Conservation (phyloP, 140 eudicot genomes). For the Flaveria floridana region DNA sequence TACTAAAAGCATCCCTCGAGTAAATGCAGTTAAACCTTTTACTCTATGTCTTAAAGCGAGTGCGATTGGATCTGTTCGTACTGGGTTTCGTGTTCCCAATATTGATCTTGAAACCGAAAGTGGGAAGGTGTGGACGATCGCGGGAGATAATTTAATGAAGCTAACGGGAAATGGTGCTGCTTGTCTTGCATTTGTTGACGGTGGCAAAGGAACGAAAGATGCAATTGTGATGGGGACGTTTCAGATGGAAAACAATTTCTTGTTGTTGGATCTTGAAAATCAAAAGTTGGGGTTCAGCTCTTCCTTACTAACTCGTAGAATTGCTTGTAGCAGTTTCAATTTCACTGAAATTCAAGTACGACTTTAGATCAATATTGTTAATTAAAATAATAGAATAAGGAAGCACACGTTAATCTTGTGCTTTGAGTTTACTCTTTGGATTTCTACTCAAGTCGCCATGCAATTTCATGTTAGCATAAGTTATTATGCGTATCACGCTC, state of each 20-base stretch:
- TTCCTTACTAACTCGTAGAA: not conserved
- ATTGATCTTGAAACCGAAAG: slow-evolving; percentile 39
- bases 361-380: too few relatives aligned
- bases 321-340: not conserved
- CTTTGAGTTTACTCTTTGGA: not conserved
- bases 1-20: slow-evolving; percentile 33
- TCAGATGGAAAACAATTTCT: slow-evolving; percentile 37
- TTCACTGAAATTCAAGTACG: not conserved
- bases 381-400: too few relatives aligned
- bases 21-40: slow-evolving; percentile 39
- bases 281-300: not conserved
- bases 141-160: slow-evolving; percentile 41
- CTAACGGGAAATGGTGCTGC: slow-evolving; percentile 29
- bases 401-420: not conserved
- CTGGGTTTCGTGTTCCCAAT: slow-evolving; percentile 35
- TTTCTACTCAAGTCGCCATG: not conserved
- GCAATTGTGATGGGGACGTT: slow-evolving; percentile 43
- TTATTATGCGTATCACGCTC: not conserved
- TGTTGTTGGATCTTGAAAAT: slow-evolving; percentile 28
- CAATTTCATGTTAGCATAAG: not conserved
- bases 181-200: slow-evolving; percentile 47
- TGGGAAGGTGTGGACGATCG: slow-evolving; percentile 43
- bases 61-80: slow-evolving; percentile 10
- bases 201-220: slow-evolving; percentile 30
- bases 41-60: slow-evolving; percentile 36